These are phyloP conservation scores for Physcomitrium patens DNA, from an alignment of 225 moss, liverwort and hornwort genomes.

Conservation along the genomic window DNA sequence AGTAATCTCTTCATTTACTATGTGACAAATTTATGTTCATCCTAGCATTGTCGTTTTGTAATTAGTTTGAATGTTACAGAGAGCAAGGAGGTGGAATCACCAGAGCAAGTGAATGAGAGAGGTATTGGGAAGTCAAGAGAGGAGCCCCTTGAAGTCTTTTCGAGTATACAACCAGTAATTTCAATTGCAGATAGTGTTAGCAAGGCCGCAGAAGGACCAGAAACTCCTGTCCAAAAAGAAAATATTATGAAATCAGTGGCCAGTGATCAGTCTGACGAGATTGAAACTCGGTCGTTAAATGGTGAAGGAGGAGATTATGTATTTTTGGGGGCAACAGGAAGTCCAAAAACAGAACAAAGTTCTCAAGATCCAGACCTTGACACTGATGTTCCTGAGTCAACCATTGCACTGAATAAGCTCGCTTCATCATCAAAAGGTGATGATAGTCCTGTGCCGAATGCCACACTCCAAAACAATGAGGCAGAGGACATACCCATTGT, in stretches of 20 bases:
- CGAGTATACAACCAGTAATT: constrained; percentile 8
- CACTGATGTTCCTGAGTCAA: neutral
- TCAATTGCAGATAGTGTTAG: constrained; percentile 11
- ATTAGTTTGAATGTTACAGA: constrained; percentile 29
- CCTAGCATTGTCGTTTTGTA: constrained; percentile 6
- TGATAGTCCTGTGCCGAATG: too few species aligned
- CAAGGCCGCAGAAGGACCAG: constrained; percentile 10
- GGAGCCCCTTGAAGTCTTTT: constrained; percentile 5
- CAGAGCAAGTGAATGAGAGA: constrained; percentile 15
- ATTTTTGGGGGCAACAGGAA: constrained; percentile 35
- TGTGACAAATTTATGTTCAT: neutral
- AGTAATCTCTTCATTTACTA: neutral
- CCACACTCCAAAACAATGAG: too few species aligned
- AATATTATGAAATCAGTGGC: constrained; percentile 48
- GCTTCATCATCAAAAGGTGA: too few species aligned
- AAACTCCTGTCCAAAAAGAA: constrained; percentile 37
- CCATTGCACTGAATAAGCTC: neutral
- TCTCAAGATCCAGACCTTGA: neutral
- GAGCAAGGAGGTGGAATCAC: constrained; percentile 18
- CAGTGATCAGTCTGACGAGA: constrained; percentile 59
- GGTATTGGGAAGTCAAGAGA: neutral
- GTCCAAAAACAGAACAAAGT: constrained; percentile 4
- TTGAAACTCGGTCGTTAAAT: constrained; percentile 53
- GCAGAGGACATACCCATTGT: too few species aligned
- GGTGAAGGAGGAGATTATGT: constrained; percentile 56